A percentile compares a stretch with the other conserved stretches of the same genome.
Evolutionary conservation across 768 basidiomycete species (phyloP).

Genomic region (Termitomyces sp.): DNA sequence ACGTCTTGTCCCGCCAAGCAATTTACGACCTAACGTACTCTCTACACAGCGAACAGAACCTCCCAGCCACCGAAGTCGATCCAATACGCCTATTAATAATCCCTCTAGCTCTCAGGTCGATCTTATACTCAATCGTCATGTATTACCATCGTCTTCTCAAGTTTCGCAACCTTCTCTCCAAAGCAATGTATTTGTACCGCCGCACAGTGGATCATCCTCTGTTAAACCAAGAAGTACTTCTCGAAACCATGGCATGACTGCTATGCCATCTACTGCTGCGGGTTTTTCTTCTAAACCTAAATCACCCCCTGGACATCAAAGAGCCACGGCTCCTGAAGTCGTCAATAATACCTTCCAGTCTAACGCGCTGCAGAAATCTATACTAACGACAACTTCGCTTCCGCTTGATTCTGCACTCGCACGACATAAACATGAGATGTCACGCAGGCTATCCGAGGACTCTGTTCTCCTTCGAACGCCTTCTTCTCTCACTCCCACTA

Average conservation of each 20-base stretch:
- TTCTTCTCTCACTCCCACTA: constrained; percentile 53
- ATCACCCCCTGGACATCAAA: background rate
- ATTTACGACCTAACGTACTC: background rate
- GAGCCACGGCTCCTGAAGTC: background rate
- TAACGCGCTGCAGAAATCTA: background rate
- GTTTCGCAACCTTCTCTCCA: constrained; percentile 2
- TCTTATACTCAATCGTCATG: background rate
- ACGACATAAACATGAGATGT: constrained; percentile 14
- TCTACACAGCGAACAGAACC: background rate
- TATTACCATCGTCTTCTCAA: constrained; percentile 9
- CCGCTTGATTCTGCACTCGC: constrained; percentile 2
- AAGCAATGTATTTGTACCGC: constrained; percentile 8
- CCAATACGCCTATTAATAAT: background rate
- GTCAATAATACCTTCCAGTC: background rate
- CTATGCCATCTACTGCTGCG: background rate
- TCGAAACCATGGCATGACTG: background rate
- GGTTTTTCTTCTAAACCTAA: background rate
- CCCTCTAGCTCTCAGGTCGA: constrained; percentile 1
- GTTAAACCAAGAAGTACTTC: background rate
- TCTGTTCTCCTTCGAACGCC: constrained; percentile 56
- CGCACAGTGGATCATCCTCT: constrained; percentile 3
- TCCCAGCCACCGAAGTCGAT: background rate
- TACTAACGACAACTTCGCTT: constrained; percentile 4
- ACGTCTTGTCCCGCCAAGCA: background rate
- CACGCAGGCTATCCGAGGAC: constrained; percentile 39